Base-by-base conservation (phyloP, 1,284 basidiomycete genomes). In the Fomitopsis palustris region DNA sequence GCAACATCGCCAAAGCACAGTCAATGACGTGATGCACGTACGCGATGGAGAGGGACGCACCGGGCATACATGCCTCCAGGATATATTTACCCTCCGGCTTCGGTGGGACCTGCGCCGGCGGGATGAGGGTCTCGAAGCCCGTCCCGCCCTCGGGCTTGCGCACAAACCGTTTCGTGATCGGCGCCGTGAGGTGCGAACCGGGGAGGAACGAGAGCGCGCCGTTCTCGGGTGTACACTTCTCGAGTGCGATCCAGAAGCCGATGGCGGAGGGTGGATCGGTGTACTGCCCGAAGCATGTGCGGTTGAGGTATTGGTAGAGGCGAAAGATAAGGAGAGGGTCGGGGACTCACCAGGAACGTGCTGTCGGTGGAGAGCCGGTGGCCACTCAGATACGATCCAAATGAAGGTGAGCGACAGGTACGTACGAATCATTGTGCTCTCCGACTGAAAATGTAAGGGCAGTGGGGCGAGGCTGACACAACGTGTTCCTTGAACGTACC, bases 171-270 rank as follows among this genome's bases (percentile, higher is more conserved):
- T 92, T 90, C 6, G 84, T 82, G 56, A 96, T 84, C 2, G 85
- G 82, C 3, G 81, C 75, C 0, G 78, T 85, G 51, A 88, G 79
- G 73, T 98, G 95, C 3, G 93, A 95, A n/a, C 94, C 93, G 0
- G 95, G 93, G 0, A 95, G 78, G 75, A 98, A 98, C 1, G 90
- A 95, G 43, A 97, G 80, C 23, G 95, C 94, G 4, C 95, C 95
- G 66, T 98, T 98, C 54, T 78, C 75, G 1, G 84, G 73, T 6
- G 93, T 95, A 70, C 94, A 96, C 62, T 85, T 83, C 71, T 98
- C 96, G 21, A 98, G 77, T 0, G 96, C 93, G 59, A 98, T 92
- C 96, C 96, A 99, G 70, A 95, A 93, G 0, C 96, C 96, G 5
- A 98, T 80, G 0, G 96, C 96, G 6, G 86, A 88, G 0, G 93